Percentiles rank a stretch among this genome's conserved stretches.
Conservation (phyloP, 108 stramenopile genomes). For the Pseudonitzschia multiseries region DNA sequence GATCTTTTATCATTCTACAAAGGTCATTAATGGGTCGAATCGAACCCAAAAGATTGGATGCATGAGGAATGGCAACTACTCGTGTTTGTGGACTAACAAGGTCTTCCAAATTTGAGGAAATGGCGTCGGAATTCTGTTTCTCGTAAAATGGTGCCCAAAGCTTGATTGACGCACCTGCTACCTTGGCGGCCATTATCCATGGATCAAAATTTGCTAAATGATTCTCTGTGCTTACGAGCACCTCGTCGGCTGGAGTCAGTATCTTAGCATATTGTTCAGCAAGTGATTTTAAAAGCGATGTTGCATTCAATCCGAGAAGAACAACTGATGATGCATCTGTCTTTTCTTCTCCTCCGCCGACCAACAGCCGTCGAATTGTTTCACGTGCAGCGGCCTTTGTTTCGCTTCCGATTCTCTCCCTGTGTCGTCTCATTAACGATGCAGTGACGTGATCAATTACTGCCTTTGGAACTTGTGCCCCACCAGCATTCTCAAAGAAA, state of each 20-base stretch:
- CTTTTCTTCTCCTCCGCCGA: conserved; percentile 20
- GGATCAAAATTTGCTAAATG: conserved; percentile 78
- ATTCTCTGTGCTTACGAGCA: conserved; percentile 79
- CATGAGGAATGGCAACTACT: conserved; percentile 74
- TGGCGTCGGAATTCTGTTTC: conserved; percentile 8
- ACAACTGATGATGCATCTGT: conserved; percentile 23
- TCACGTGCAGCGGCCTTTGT: conserved; percentile 49
- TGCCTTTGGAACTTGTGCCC: conserved; percentile 68
- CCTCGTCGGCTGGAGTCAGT: conserved; percentile 54
- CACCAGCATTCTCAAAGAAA: conserved; percentile 87
- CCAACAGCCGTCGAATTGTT: conserved; percentile 47
- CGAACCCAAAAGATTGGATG: conserved; percentile 77
- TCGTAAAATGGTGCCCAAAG: conserved; percentile 49
- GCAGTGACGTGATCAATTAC: conserved; percentile 50
- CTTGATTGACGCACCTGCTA: conserved; percentile 48
- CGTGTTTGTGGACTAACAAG: conserved; percentile 51
- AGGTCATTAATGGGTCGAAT: conserved; percentile 54
- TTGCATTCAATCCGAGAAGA: conserved; percentile 70
- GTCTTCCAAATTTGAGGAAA: conserved; percentile 32
- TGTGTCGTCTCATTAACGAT: conserved; percentile 59
- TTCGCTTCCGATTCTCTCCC: conserved; percentile 49
- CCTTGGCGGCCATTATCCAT: conserved; percentile 61
- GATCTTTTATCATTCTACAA: conserved; percentile 31
- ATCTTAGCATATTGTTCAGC: conserved; percentile 43
- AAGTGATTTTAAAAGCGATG: conserved; percentile 55